A percentile compares a stretch with the other conserved stretches of the same genome.
Evolutionary conservation across 345 rosid species (phyloP).

Genomic region (Melastoma malabathricum): DNA sequence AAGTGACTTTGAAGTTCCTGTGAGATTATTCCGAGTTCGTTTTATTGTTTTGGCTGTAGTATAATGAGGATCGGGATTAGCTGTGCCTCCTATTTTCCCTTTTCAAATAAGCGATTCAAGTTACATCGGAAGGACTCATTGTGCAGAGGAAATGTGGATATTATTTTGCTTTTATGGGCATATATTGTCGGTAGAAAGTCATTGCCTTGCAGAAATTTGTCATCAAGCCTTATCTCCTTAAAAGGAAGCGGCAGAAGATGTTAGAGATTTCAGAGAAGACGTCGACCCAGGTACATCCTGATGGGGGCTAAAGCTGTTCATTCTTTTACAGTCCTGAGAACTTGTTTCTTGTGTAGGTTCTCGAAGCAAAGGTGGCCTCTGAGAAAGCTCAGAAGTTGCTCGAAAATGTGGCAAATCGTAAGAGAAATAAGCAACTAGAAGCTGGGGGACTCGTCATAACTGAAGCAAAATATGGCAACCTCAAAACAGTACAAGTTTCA

Average conservation of each 20-base stretch:
- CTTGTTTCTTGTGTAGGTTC: constrained; percentile 31
- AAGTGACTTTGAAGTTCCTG: no score
- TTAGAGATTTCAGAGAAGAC: constrained; percentile 60
- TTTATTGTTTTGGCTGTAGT: no score
- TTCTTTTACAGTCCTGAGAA: no score
- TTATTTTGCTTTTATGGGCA: background rate
- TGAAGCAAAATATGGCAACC: constrained; percentile 60
- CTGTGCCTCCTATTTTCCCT: no score
- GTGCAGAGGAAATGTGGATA: background rate
- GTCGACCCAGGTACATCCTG: constrained; percentile 42
- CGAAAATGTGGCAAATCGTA: constrained; percentile 68
- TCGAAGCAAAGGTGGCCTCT: constrained; percentile 57
- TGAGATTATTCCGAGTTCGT: no score
- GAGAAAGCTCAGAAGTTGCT: constrained; percentile 72
- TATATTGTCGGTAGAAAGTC: background rate
- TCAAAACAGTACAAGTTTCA: constrained; percentile 39
- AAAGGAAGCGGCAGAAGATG: constrained; percentile 58
- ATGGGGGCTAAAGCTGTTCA: no score
- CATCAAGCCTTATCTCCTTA: constrained; percentile 58
- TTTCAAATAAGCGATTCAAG: background rate
- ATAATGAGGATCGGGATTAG: no score
- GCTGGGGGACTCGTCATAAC: constrained; percentile 60
- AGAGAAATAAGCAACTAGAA: constrained; percentile 60
- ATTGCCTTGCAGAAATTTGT: constrained; percentile 50
- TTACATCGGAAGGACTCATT: background rate